Percentiles rank a stretch among this genome's conserved stretches.
Evolutionary conservation across 2,329 filamentous ascomycete genomes (phyloP).

Genomic region (Leptographium procerum): DNA sequence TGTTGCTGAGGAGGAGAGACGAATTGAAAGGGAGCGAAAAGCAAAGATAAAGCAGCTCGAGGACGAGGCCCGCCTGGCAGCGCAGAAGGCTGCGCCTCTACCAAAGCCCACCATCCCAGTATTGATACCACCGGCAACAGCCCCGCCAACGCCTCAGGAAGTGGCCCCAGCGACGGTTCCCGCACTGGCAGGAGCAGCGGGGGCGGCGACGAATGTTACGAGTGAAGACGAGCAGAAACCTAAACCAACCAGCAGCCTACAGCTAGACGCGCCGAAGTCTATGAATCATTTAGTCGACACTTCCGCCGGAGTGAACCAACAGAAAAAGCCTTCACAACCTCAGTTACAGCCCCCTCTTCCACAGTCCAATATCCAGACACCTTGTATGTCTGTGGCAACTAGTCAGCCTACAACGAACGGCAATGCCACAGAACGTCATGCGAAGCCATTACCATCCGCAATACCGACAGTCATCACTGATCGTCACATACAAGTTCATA

Average conservation of each 20-base stretch:
- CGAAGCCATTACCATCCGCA: neutral
- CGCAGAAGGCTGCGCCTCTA: slow-evolving; percentile 20
- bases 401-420: neutral
- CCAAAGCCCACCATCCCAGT: slow-evolving; percentile 9
- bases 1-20: slow-evolving; percentile 16
- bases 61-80: slow-evolving; percentile 22
- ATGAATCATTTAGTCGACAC: neutral
- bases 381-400: neutral
- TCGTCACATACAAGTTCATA: slow-evolving; percentile 48
- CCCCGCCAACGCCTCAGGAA: slow-evolving; percentile 9
- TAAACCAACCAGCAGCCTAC: neutral
- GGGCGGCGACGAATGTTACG: neutral
- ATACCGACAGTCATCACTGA: slow-evolving; percentile 17
- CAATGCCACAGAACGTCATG: too few species aligned
- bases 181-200: neutral
- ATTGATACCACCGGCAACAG: neutral
- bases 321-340: neutral
- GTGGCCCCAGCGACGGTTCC: neutral
- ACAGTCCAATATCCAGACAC: neutral
- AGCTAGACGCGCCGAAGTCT: neutral
- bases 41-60: slow-evolving; percentile 14
- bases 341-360: neutral
- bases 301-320: neutral
- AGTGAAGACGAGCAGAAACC: neutral
- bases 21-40: slow-evolving; percentile 13